A percentile compares a stretch with the other conserved stretches of the same genome.
Evolutionary conservation across 2,329 filamentous ascomycete species (phyloP).

Genomic region (Byssothecium circinans): DNA sequence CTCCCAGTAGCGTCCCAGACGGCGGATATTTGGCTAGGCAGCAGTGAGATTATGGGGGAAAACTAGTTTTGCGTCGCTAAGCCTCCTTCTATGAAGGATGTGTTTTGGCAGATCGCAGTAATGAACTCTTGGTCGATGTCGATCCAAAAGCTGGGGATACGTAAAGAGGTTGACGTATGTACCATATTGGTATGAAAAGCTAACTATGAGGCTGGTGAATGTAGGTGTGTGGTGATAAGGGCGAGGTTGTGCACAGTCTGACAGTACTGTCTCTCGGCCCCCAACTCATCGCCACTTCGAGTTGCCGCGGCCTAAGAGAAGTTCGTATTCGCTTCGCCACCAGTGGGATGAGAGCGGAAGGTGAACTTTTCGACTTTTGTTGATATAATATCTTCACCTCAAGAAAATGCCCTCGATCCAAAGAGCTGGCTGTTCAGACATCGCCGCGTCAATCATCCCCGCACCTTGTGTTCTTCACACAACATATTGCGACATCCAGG

Average conservation of each 20-base stretch:
- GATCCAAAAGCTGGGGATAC: too few relatives aligned
- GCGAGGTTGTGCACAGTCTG: too few relatives aligned
- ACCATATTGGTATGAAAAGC: neutral
- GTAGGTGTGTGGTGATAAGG: neutral
- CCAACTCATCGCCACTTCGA: neutral
- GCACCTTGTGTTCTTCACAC: neutral
- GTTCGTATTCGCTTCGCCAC: neutral
- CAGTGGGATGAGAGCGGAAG: neutral
- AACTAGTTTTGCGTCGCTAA: neutral
- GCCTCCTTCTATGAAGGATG: too few relatives aligned
- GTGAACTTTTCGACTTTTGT: neutral
- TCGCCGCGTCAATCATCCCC: too few relatives aligned
- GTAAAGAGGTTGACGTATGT: too few relatives aligned
- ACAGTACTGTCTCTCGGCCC: neutral
- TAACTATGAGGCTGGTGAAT: neutral
- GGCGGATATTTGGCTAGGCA: slow-evolving; percentile 2
- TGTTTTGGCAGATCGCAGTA: too few relatives aligned
- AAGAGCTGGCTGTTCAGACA: too few relatives aligned
- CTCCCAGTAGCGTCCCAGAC: neutral
- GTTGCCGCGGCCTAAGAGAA: neutral
- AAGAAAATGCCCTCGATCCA: too few relatives aligned
- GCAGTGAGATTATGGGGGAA: neutral
- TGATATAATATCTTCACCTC: neutral
- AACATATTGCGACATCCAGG: too few relatives aligned
- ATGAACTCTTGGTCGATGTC: neutral